Evolutionary conservation across 2,329 filamentous ascomycete species (phyloP).

Genomic region (Hymenoscyphus linearis): DNA sequence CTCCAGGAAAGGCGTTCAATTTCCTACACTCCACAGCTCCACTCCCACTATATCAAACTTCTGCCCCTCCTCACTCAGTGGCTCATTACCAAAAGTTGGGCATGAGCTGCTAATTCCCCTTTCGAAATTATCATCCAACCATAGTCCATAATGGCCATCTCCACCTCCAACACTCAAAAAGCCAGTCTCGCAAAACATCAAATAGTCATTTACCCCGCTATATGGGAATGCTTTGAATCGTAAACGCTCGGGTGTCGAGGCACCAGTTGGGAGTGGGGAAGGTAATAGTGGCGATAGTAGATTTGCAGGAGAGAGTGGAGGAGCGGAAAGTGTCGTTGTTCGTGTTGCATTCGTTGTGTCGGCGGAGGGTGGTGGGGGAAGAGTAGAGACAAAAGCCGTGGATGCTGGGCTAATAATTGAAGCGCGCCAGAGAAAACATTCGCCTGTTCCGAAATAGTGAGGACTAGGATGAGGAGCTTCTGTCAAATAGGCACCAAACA

Average conservation of each 20-base stretch:
- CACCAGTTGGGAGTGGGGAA: slow-evolving; percentile 26
- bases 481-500: slow-evolving; percentile 92
- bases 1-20: slow-evolving; percentile 7
- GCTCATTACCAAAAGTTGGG: slow-evolving; percentile 92
- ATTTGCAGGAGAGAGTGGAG: slow-evolving; percentile 18
- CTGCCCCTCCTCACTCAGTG: slow-evolving; percentile 82
- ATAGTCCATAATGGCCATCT: slow-evolving; percentile 87
- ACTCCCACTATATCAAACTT: slow-evolving; percentile 90
- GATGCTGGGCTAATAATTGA: slow-evolving; percentile 54
- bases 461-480: slow-evolving; percentile 76
- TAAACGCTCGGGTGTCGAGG: slow-evolving; percentile 65
- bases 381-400: slow-evolving; percentile 38
- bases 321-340: slow-evolving; percentile 51
- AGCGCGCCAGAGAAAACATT: slow-evolving; percentile 89
- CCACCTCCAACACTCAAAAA: slow-evolving; percentile 84
- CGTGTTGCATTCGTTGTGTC: slow-evolving; percentile 58
- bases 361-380: slow-evolving; percentile 63
- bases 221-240: slow-evolving; percentile 98
- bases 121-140: slow-evolving; percentile 83
- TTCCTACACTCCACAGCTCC: slow-evolving; percentile 90
- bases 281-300: slow-evolving; percentile 20
- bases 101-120: slow-evolving; percentile 78
- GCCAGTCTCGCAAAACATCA: slow-evolving; percentile 83
- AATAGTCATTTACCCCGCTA: slow-evolving; percentile 92
- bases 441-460: slow-evolving; percentile 92